Conservation (phyloP, 306 rosid species). For the Quercus dentata region DNA sequence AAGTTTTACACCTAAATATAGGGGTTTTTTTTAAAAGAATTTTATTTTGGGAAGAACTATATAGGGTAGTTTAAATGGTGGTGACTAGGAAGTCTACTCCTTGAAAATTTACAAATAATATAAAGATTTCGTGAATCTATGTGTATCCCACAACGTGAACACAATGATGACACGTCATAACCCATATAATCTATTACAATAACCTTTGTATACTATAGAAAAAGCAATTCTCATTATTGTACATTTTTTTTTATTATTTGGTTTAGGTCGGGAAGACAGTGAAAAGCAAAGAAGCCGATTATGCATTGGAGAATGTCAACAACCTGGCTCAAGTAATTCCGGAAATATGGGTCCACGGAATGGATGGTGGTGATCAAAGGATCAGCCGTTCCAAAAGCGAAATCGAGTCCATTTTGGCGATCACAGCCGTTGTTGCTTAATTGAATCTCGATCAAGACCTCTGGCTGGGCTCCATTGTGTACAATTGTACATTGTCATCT, state of each 20-base stretch:
- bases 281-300: conserved; percentile 64
- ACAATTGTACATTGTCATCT: not conserved
- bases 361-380: conserved; percentile 29
- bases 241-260: not conserved
- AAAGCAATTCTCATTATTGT: too few species aligned
- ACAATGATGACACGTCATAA: not conserved
- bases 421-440: conserved; percentile 63
- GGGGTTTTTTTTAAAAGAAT: too few species aligned
- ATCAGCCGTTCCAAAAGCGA: conserved; percentile 49
- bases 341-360: conserved; percentile 48
- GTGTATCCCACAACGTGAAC: not conserved
- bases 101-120: not conserved
- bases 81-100: too few species aligned
- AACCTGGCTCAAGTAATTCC: conserved; percentile 45
- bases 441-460: not conserved
- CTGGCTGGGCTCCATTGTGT: not conserved
- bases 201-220: not conserved
- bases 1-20: too few species aligned
- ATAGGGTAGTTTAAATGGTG: too few species aligned
- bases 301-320: conserved; percentile 45
- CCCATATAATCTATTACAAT: not conserved
- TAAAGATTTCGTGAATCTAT: not conserved
- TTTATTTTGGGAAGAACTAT: too few species aligned
- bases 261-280: conserved; percentile 57
- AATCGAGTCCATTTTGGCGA: conserved; percentile 39